These are phyloP conservation scores for Populus davidiana DNA, from an alignment of 345 rosid genomes.

Conservation along the genomic window DNA sequence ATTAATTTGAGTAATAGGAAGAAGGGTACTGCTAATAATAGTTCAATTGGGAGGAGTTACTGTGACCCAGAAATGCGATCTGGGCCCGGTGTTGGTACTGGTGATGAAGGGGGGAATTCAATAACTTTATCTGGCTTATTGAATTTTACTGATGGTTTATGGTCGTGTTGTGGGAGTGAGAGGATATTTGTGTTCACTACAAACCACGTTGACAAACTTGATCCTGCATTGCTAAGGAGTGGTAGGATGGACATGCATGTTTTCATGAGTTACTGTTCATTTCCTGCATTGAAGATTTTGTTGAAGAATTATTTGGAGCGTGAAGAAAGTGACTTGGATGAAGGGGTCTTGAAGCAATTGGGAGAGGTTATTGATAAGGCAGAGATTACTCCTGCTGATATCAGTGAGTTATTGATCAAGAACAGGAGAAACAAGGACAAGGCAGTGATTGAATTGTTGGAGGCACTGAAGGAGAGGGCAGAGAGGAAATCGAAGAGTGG, in stretches of 20 bases:
- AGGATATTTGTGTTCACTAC: constrained; percentile 93
- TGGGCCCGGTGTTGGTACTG: constrained; percentile 36
- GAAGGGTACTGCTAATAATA: constrained; percentile 25
- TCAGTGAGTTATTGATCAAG: constrained; percentile 79
- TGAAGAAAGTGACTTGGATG: constrained; percentile 36
- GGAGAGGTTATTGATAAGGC: constrained; percentile 52
- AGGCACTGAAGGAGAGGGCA: constrained; percentile 43
- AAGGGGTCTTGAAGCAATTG: constrained; percentile 36
- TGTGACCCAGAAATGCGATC: constrained; percentile 48
- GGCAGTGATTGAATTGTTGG: constrained; percentile 59
- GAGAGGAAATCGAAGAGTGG: constrained; percentile 40
- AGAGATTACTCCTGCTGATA: constrained; percentile 92
- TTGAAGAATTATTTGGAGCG: constrained; percentile 60
- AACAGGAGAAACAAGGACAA: constrained; percentile 51
- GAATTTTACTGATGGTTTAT: constrained; percentile 92
- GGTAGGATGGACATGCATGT: constrained; percentile 99
- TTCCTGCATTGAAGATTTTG: constrained; percentile 63
- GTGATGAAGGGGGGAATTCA: constrained; percentile 46
- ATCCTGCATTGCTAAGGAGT: constrained; percentile 82
- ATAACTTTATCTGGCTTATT: constrained; percentile 82
- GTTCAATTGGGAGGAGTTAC: constrained; percentile 20
- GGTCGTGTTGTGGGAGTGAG: constrained; percentile 99
- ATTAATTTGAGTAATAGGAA: constrained; percentile 64
- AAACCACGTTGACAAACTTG: constrained; percentile 86
- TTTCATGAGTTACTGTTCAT: constrained; percentile 74